Conservation (phyloP, 192 early-diverging fungal species). For the Piromyces finnis region DNA sequence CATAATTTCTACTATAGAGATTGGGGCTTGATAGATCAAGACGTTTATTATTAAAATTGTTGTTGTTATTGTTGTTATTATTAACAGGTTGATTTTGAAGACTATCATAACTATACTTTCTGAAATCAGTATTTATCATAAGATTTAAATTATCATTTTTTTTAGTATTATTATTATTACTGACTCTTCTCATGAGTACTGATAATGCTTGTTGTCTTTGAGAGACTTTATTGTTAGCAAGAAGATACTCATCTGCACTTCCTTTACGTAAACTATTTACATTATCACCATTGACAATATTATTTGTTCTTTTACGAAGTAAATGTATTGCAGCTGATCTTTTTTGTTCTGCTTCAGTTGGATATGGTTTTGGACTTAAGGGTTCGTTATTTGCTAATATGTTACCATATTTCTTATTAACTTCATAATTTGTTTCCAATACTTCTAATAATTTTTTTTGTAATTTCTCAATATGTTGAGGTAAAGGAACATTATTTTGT, state of each 20-base stretch:
- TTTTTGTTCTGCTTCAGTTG: background rate
- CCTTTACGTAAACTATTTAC: background rate
- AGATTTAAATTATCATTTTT: background rate
- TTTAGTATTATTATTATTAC: background rate
- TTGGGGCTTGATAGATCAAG: background rate
- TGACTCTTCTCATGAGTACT: background rate
- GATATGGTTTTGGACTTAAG: background rate
- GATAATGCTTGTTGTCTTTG: background rate
- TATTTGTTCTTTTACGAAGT: background rate
- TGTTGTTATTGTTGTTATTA: too few species aligned
- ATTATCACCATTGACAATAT: background rate
- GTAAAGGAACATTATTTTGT: background rate
- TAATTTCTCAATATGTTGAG: background rate
- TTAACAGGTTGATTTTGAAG: background rate
- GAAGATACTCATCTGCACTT: background rate
- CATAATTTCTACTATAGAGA: background rate
- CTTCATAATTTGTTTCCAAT: background rate
- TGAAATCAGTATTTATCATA: background rate
- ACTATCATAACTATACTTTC: background rate
- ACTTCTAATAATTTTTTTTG: background rate
- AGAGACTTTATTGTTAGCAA: background rate
- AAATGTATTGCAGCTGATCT: background rate
- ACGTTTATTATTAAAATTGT: background rate
- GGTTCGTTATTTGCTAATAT: background rate
- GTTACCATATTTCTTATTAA: background rate